Base-by-base conservation (phyloP, 768 basidiomycete genomes). In the Pleurotus salmoneostramineus region DNA sequence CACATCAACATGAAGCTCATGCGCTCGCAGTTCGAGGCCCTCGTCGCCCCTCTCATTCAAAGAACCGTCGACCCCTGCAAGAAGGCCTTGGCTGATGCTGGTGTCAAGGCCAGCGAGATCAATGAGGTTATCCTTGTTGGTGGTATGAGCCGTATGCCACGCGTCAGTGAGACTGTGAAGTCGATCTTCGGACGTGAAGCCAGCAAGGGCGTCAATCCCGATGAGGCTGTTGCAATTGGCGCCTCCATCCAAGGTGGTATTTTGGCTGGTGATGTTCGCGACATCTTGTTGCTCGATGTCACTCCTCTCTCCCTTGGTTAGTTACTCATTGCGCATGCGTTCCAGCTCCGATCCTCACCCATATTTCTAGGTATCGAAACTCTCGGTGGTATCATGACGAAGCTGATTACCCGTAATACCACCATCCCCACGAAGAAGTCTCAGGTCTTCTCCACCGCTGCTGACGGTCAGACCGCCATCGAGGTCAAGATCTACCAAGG, bases 401-500 rank as follows among this genome's bases (percentile, higher is more conserved):
- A 98, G 75, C 85, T 99, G 45, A 99, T 99, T 76, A 89, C 82
- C 69, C 90, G 97, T 59, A 99, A 99, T 80, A 99, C 97, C 8
- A 98, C 97, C 58, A 98, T 98, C 74, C 97, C 97, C 4, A 98
- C 96, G 64, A 99, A 99, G 83, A 99, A 99, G 84, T 95, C 93
- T 0, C 96, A 98, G 73, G 91, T 89, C 45, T 98, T 99, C 83
- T 98, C 96, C 3, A 99, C 97, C 12, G 96, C 97, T 42, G 96
- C 96, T 40, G 97, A 99, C 61, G 96, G 97, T 54, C 97, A 99
- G 76, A 96, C 91, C n/a, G 95, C 96, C 37, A 98, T 99, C 63
- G 95, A 98, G 73, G 96, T 99, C 73, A 98, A 98, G 86, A 95
- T 99, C 65, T 99, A 85, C 83, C 97, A 99, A 77, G 97, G 97